Percentiles rank a stretch among this genome's conserved stretches.
phyloP scores from a whole-genome alignment of 2,329 filamentous ascomycete genomes.

The Fonsecaea erecta region DNA sequence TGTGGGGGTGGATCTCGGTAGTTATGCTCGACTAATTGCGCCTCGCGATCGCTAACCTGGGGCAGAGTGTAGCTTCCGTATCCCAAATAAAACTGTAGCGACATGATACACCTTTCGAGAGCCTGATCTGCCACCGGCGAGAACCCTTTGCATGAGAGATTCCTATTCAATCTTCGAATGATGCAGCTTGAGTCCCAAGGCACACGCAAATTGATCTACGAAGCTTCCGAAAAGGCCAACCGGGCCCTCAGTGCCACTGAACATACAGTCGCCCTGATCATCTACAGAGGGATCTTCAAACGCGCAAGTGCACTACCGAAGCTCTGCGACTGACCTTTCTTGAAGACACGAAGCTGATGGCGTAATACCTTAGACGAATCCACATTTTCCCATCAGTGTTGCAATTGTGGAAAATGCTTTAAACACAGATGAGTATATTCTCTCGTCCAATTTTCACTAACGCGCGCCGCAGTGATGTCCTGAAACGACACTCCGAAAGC shows the following conservation, averaged over 20 bases:
- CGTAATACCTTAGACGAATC: background rate
- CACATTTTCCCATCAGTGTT: conserved; percentile 7
- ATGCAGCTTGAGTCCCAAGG: too few species aligned
- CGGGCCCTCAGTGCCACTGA: conserved; percentile 4
- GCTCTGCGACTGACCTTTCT: background rate
- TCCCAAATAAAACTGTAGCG: too few species aligned
- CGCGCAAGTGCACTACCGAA: background rate
- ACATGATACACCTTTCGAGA: background rate
- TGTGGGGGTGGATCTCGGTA: conserved; percentile 14
- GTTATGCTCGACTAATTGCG: background rate
- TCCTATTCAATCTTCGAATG: too few species aligned
- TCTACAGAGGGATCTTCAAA: conserved; percentile 12
- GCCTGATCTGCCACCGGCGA: background rate
- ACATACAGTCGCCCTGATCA: conserved; percentile 17
- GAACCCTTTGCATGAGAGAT: background rate
- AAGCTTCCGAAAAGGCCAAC: background rate
- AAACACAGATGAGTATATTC: conserved; percentile 2
- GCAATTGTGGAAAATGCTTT: conserved; percentile 9
- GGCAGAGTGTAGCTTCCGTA: background rate
- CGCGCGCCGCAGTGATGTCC: conserved; percentile 1
- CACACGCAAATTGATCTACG: too few species aligned
- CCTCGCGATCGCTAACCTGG: background rate
- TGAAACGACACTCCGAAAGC: conserved; percentile 12
- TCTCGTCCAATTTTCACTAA: background rate
- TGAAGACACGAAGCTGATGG: background rate